These are phyloP conservation scores for Pneumocystis oryctolagi DNA, from an alignment of 1,139 yeast genomes.

Conservation along the genomic window DNA sequence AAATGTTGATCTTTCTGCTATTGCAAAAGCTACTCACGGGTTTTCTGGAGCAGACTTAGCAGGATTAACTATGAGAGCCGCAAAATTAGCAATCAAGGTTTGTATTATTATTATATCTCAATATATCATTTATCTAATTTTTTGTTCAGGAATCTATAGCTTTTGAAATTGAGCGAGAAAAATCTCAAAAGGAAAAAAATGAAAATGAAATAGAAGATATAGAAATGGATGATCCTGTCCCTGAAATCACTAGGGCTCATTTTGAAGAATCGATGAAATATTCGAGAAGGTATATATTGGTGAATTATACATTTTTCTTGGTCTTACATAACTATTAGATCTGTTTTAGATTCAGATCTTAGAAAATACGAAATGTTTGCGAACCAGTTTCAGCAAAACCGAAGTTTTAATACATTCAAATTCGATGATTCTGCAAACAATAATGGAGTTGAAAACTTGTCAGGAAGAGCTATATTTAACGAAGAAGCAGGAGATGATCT, in stretches of 20 bases:
- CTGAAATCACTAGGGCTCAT: slow-evolving; percentile 80
- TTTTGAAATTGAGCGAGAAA: slow-evolving; percentile 43
- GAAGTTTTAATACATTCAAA: slow-evolving; percentile 50
- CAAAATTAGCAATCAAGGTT: slow-evolving; percentile 75
- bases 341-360: slow-evolving; percentile 76
- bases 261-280: slow-evolving; percentile 99
- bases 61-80: slow-evolving; percentile 94
- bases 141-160: slow-evolving; percentile 60
- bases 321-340: neutral
- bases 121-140: neutral
- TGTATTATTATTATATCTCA: neutral
- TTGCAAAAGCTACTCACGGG: slow-evolving; percentile 87
- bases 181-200: slow-evolving; percentile 22
- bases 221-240: slow-evolving; percentile 72
- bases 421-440: slow-evolving; percentile 18
- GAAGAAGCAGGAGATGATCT: slow-evolving; percentile 82
- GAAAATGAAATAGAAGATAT: slow-evolving; percentile 44
- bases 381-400: slow-evolving; percentile 74
- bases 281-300: slow-evolving; percentile 68
- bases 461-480: slow-evolving; percentile 38
- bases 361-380: slow-evolving; percentile 99
- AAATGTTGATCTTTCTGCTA: slow-evolving; percentile 72
- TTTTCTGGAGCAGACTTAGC: slow-evolving; percentile 98
- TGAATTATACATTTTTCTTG: neutral
- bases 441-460: slow-evolving; percentile 22